phyloP scores from a whole-genome alignment of 1,284 basidiomycete genomes.

The Rhodotorula sp. region DNA sequence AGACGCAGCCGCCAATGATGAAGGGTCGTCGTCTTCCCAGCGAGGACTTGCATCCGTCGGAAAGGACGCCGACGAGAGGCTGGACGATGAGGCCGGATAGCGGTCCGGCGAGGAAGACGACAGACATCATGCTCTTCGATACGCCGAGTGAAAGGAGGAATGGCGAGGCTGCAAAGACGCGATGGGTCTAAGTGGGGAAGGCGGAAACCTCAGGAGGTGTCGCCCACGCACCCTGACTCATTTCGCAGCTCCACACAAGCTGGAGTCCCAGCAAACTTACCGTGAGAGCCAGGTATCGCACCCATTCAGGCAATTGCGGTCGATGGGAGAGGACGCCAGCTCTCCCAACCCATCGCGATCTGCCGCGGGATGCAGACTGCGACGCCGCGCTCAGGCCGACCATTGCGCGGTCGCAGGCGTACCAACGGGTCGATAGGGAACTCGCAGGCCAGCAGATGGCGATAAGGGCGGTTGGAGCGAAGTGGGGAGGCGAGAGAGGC shows the following conservation, averaged over 20 bases:
- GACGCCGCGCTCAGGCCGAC: slow-evolving; percentile 2
- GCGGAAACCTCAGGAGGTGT: neutral
- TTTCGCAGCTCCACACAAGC: slow-evolving; percentile 42
- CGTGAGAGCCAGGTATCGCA: slow-evolving; percentile 21
- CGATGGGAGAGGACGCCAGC: slow-evolving; percentile 9
- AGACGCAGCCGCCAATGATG: slow-evolving; percentile 44
- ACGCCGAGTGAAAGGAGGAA: slow-evolving; percentile 44
- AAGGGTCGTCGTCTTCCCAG: slow-evolving; percentile 49
- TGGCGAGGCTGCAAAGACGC: slow-evolving; percentile 32
- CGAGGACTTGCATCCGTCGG: slow-evolving; percentile 47
- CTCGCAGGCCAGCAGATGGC: too few relatives aligned
- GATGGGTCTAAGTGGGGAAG: neutral
- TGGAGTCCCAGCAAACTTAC: slow-evolving; percentile 33
- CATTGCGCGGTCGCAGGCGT: neutral
- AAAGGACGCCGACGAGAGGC: slow-evolving; percentile 45
- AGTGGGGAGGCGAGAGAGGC: too few relatives aligned
- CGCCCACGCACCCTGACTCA: slow-evolving; percentile 28
- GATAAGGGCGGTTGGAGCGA: too few relatives aligned
- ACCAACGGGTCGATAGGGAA: too few relatives aligned
- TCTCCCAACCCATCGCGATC: slow-evolving; percentile 31
- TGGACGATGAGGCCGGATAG: slow-evolving; percentile 46
- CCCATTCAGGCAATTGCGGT: slow-evolving; percentile 18
- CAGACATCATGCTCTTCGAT: slow-evolving; percentile 40
- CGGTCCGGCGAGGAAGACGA: slow-evolving; percentile 50
- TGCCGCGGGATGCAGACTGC: neutral